A percentile compares a stretch with the other conserved stretches of the same genome.
Conservation (phyloP, 192 early-diverging fungal genomes). For the Cetraspora pellucida region DNA sequence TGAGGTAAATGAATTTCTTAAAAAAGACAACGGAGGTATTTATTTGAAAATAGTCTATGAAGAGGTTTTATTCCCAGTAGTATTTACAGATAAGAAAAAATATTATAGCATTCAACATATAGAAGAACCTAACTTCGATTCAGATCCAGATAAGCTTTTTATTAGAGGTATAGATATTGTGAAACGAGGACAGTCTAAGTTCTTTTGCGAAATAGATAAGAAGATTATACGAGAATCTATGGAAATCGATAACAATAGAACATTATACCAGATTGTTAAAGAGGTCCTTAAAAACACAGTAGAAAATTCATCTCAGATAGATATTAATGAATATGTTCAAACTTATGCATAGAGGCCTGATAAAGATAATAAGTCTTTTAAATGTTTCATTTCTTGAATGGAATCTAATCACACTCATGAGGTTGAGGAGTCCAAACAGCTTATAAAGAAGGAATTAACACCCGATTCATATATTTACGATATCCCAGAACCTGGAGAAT, state of each 20-base stretch:
- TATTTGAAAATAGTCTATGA: slow-evolving; percentile 18
- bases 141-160: not conserved
- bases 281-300: not conserved
- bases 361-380: slow-evolving; percentile 1
- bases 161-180: slow-evolving; percentile 9
- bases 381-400: not conserved
- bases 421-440: not conserved
- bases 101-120: not conserved
- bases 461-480: slow-evolving; percentile 2
- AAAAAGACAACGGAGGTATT: not conserved
- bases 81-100: slow-evolving; percentile 14
- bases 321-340: not conserved
- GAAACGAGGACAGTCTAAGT: not conserved
- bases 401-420: slow-evolving; percentile 9
- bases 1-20: not conserved
- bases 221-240: not conserved
- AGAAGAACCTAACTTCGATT: not conserved
- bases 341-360: not conserved
- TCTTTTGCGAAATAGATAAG: not conserved
- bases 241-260: not conserved
- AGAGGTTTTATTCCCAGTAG: slow-evolving; percentile 5
- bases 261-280: not conserved
- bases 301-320: not conserved
- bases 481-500: not conserved
- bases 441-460: slow-evolving; percentile 5